Evolutionary conservation across 768 basidiomycete genomes (phyloP).

Genomic region (Hemileccinum rubropunctum): DNA sequence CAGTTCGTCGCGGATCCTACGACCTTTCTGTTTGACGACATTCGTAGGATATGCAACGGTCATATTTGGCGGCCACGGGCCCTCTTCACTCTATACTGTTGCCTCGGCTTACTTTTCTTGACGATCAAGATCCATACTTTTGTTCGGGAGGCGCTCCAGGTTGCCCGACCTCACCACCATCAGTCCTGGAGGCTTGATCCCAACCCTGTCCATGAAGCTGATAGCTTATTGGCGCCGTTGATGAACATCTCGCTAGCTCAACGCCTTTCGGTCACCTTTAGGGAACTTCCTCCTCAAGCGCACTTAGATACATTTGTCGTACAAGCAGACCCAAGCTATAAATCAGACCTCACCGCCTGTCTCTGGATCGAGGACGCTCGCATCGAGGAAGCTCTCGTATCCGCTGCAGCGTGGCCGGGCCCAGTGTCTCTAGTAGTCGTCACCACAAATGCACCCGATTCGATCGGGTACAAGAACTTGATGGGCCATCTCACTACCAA

Average conservation of each 20-base stretch:
- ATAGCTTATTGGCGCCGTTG: conserved; percentile 18
- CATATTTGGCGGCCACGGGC: conserved; percentile 31
- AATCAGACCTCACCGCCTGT: conserved; percentile 42
- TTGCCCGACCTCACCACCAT: background rate
- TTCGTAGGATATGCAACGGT: conserved; percentile 23
- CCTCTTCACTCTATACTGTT: conserved; percentile 38
- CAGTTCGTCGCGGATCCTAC: conserved; percentile 25
- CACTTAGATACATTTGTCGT: conserved; percentile 39
- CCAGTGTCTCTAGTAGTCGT: conserved; percentile 50
- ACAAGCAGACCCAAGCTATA: conserved; percentile 9
- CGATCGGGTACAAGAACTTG: conserved; percentile 22
- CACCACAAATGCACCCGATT: conserved; percentile 33
- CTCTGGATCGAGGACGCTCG: conserved; percentile 43
- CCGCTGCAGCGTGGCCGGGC: conserved; percentile 45
- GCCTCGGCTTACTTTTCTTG: conserved; percentile 39
- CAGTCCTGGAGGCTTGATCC: background rate
- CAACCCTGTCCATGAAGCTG: background rate
- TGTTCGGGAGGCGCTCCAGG: conserved; percentile 5
- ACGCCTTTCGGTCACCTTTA: conserved; percentile 36
- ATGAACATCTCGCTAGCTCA: conserved; percentile 30
- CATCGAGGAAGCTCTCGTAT: conserved; percentile 34
- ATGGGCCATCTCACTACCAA: conserved; percentile 9
- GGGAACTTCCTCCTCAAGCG: conserved; percentile 23
- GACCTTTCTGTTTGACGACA: conserved; percentile 25
- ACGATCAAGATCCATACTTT: conserved; percentile 28